Percentiles rank a stretch among this genome's conserved stretches.
phyloP scores from a whole-genome alignment of 1,284 basidiomycete genomes.

The Apiotrichum laibachii region DNA sequence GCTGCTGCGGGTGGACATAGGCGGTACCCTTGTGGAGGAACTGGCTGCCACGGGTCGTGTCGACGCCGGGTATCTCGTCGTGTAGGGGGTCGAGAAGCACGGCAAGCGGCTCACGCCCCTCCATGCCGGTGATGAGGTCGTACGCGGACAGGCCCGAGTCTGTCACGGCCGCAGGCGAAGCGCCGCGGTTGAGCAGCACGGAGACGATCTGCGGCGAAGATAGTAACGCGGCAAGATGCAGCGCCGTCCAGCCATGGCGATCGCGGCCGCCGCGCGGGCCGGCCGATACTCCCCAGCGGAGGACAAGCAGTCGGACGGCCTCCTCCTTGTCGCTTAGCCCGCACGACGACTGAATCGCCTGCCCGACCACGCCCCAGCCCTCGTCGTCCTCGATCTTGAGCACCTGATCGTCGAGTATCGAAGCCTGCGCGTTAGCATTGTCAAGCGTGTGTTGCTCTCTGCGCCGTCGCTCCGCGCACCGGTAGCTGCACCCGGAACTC shows the following conservation, averaged over 20 bases:
- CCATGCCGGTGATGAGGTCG: slow-evolving; percentile 76
- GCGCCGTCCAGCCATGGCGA: slow-evolving; percentile 84
- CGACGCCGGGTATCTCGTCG: background rate
- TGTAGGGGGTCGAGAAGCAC: slow-evolving; percentile 61
- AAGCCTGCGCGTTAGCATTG: slow-evolving; percentile 25
- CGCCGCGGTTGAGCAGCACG: slow-evolving; percentile 86
- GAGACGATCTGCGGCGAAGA: slow-evolving; percentile 88
- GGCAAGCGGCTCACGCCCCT: slow-evolving; percentile 74
- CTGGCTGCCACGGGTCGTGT: slow-evolving; percentile 8
- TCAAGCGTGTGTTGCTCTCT: background rate
- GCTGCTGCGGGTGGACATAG: background rate
- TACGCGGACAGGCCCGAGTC: slow-evolving; percentile 73
- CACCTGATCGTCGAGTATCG: slow-evolving; percentile 37
- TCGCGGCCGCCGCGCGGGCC: slow-evolving; percentile 35
- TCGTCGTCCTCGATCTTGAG: slow-evolving; percentile 67
- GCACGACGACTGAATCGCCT: slow-evolving; percentile 72
- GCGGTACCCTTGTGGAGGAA: slow-evolving; percentile 13
- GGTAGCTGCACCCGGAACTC: too few species aligned
- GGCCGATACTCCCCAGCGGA: slow-evolving; percentile 61
- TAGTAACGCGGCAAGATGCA: slow-evolving; percentile 88
- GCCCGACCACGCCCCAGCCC: slow-evolving; percentile 71
- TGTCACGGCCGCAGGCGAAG: slow-evolving; percentile 72
- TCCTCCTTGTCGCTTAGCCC: slow-evolving; percentile 78
- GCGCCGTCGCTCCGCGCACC: too few species aligned
- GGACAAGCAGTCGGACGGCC: slow-evolving; percentile 73